phyloP scores from a whole-genome alignment of 148 eudicot species.

The Gaultheria prostrata region DNA sequence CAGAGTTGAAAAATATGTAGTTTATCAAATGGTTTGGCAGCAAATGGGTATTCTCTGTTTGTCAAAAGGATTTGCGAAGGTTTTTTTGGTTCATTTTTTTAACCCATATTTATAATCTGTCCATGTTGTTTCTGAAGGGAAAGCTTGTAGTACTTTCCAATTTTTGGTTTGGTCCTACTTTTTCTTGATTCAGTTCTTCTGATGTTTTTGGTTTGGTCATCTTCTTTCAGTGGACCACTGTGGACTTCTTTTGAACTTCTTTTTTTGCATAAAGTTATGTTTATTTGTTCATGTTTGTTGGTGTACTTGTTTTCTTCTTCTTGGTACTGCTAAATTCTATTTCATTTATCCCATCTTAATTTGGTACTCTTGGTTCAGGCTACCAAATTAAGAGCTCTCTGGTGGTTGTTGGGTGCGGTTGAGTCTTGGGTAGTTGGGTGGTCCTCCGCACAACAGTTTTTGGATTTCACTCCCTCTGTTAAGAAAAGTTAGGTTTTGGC shows the following conservation, averaged over 20 bases:
- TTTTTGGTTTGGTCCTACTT: background rate
- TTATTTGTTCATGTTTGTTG: background rate
- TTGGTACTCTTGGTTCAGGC: background rate
- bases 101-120: background rate
- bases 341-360: background rate
- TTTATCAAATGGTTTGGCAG: background rate
- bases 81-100: background rate
- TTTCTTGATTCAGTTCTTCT: background rate
- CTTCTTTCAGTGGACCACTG: background rate
- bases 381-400: background rate
- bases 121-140: background rate
- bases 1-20: no score
- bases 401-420: no score
- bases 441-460: background rate
- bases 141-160: background rate
- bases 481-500: background rate
- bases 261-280: background rate
- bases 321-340: background rate
- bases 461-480: background rate
- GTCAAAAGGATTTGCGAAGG: background rate
- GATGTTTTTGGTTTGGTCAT: background rate
- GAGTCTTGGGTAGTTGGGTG: no score
- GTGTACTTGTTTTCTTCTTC: no score
- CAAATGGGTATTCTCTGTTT: conserved; percentile 8
- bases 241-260: background rate